Base-by-base conservation (phyloP, 352 stramenopile species). In the Pythium aristosporum region DNA sequence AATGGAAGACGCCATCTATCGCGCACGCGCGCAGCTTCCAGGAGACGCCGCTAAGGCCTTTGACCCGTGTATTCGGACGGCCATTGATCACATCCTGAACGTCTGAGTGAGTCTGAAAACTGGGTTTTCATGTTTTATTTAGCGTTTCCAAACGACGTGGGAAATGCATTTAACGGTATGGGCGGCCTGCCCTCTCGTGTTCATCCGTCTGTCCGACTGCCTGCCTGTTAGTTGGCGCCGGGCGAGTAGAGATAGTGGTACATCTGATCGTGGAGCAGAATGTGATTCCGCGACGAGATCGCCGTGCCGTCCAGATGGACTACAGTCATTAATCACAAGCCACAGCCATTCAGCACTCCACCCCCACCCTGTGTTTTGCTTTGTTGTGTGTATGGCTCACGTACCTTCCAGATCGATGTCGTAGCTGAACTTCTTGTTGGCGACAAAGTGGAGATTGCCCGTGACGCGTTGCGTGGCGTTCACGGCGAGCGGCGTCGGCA, bases 371-470 rank as follows among this genome's bases (percentile, higher is more conserved):
- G 3, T 42, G 11, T 28, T 50, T 8, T 39, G 16, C 34, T 50
- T 8, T 39, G 16, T 20, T 34, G 21, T 30, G 20, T 18, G 16
- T 52, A 46, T 30, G 25, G 21, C 10, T 4, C 0, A 52, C 69
- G 20, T 55, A 91, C 76, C 75, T 82, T 95, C 82, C 47, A 98
- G 68, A 43, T 92, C 74, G 44, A 98, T 93, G 74, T 97, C 83
- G 84, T 99, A 99, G 76, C 92, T 98, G 72, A 97, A 98, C 65
- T 98, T 97, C 41, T 97, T 94, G 88, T 99, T 98, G 21, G 90
- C 96, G 23, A 88, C 78, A 68, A 98, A 98, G 49, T 89, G 73
- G 13, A 98, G 67, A 34, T 85, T 88, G 51, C 96, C 96, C 11
- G 68, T 90, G n/a, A 99, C 68, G 5, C 66, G 82, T 66, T 98